These are phyloP conservation scores for Leccinum rimulosum DNA, from an alignment of 768 basidiomycete genomes.

Conservation along the genomic window DNA sequence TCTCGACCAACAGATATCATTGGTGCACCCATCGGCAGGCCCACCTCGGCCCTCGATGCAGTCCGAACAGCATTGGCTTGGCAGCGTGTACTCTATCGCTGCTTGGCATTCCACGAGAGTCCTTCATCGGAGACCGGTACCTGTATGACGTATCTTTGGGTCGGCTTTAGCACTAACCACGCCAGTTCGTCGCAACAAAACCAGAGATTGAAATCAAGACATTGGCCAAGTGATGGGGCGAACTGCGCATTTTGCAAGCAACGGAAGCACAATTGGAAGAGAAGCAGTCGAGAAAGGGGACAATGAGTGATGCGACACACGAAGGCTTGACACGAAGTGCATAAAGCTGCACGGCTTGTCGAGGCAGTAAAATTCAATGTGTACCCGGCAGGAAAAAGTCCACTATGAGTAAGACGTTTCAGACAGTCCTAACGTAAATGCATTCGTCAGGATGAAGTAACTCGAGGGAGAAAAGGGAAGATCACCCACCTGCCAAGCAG, in stretches of 20 bases:
- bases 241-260: constrained; percentile 7
- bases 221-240: constrained; percentile 14
- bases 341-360: constrained; percentile 9
- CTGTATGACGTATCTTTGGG: constrained; percentile 4
- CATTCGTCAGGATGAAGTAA: too few relatives aligned
- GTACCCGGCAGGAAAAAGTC: neutral
- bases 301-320: constrained; percentile 19
- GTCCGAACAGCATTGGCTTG: constrained; percentile 7
- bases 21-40: too few relatives aligned
- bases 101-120: neutral
- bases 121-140: neutral
- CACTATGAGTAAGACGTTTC: constrained; percentile 14
- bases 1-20: too few relatives aligned
- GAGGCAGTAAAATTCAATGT: neutral
- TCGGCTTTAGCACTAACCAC: constrained; percentile 22
- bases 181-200: constrained; percentile 18
- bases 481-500: too few relatives aligned
- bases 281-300: constrained; percentile 10
- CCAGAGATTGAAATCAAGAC: constrained; percentile 21
- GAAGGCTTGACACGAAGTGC: constrained; percentile 12
- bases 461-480: too few relatives aligned
- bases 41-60: too few relatives aligned
- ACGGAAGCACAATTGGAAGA: constrained; percentile 17
- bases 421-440: constrained; percentile 12
- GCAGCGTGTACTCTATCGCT: constrained; percentile 13